These are phyloP conservation scores for Tephrocybe sp. DNA, from an alignment of 768 basidiomycete species.

Conservation along the genomic window DNA sequence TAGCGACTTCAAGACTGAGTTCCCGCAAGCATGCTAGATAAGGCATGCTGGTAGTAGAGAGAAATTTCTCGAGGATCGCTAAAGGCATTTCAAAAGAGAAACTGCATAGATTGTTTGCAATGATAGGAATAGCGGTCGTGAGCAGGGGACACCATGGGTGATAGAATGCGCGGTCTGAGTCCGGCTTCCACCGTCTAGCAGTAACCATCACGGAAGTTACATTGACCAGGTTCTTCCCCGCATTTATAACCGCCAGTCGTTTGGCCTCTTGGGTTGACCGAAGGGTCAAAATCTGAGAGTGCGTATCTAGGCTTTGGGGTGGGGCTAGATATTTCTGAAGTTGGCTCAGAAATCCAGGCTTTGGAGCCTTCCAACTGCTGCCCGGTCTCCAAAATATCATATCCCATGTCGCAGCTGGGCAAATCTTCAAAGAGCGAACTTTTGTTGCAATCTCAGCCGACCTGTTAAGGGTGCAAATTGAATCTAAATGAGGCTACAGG, in stretches of 20 bases:
- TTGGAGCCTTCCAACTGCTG: neutral
- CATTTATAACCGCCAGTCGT: neutral
- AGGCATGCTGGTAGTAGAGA: neutral
- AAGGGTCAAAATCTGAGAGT: neutral
- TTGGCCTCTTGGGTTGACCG: neutral
- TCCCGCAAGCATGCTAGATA: neutral
- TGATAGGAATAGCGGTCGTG: neutral
- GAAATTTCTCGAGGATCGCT: neutral
- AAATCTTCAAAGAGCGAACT: neutral
- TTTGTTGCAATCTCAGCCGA: neutral
- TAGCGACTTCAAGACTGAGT: neutral
- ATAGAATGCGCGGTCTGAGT: neutral
- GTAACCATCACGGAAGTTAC: neutral
- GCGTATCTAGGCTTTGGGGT: neutral
- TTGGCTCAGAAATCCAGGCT: neutral
- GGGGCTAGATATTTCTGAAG: neutral
- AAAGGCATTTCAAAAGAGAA: neutral
- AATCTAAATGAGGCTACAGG: neutral
- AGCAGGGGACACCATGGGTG: neutral
- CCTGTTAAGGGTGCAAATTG: neutral
- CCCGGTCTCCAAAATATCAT: neutral
- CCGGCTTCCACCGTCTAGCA: neutral
- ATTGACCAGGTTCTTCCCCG: neutral
- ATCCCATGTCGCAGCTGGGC: neutral
- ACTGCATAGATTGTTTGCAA: neutral